Conservation (phyloP, 805 yeast genomes). For the Ogataea methylovora region DNA sequence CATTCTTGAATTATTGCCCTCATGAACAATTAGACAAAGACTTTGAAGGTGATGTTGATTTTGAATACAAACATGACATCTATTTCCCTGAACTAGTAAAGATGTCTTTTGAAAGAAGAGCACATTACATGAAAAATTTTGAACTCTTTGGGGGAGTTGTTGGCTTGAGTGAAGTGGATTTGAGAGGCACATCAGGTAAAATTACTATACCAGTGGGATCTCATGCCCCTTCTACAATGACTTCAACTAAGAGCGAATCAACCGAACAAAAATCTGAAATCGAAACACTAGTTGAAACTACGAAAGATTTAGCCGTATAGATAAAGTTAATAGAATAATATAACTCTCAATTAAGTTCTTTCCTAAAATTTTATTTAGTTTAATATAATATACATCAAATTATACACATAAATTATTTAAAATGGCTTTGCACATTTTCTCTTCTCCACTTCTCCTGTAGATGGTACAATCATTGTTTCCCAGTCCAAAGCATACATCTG, state of each 20-base stretch:
- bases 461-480: slow-evolving; percentile 85
- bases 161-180: slow-evolving; percentile 79
- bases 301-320: no score
- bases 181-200: slow-evolving; percentile 37
- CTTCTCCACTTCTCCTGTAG: slow-evolving; percentile 64
- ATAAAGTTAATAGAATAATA: no score
- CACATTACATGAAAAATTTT: slow-evolving; percentile 62
- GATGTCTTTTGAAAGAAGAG: slow-evolving; percentile 51
- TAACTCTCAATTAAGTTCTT: no score
- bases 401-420: slow-evolving; percentile 10
- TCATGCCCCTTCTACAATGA: slow-evolving; percentile 14
- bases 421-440: slow-evolving; percentile 93
- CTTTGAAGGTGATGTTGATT: slow-evolving; percentile 82
- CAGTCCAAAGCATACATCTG: slow-evolving; percentile 87
- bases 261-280: background rate
- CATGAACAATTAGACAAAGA: slow-evolving; percentile 70
- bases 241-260: background rate
- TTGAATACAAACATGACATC: slow-evolving; percentile 68
- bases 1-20: slow-evolving; percentile 79
- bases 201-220: slow-evolving; percentile 23
- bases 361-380: no score
- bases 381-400: no score
- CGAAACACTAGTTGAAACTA: background rate
- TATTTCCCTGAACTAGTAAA: slow-evolving; percentile 73
- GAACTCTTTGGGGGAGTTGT: slow-evolving; percentile 60